Conservation (phyloP, 192 early-diverging fungal genomes). For the Podila minutissima region DNA sequence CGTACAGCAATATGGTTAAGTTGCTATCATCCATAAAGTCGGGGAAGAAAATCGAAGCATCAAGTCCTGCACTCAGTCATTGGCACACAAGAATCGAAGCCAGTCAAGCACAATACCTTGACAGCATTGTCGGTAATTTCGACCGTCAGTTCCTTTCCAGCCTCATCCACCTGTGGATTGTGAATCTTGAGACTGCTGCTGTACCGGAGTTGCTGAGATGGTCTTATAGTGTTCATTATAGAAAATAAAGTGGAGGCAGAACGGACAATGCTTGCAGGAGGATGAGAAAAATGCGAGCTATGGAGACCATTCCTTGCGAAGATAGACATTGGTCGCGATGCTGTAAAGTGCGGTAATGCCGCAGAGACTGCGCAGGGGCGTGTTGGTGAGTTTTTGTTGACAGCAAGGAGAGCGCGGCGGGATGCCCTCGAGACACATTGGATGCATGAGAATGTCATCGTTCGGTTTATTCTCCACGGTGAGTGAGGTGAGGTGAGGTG, state of each 20-base stretch:
- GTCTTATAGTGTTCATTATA: background rate
- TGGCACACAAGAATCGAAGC: background rate
- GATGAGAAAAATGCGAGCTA: background rate
- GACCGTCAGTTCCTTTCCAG: constrained; percentile 49
- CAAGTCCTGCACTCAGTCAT: background rate
- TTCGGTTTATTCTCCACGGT: too few species aligned
- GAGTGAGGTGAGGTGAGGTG: too few species aligned
- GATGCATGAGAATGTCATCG: background rate
- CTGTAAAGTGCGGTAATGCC: background rate
- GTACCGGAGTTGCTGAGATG: background rate
- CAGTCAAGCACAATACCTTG: constrained; percentile 38
- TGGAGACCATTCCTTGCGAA: background rate
- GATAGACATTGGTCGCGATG: background rate
- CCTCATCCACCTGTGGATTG: constrained; percentile 48
- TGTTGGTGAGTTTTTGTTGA: background rate
- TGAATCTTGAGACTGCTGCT: constrained; percentile 21
- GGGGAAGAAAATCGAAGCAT: background rate
- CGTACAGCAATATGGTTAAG: constrained; percentile 54
- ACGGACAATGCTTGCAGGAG: background rate
- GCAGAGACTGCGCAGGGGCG: background rate
- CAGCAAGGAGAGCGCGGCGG: background rate
- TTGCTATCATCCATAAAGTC: constrained; percentile 53
- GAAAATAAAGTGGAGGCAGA: background rate
- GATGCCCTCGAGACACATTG: background rate
- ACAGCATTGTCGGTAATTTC: constrained; percentile 61